phyloP scores from a whole-genome alignment of 2,329 filamentous ascomycete genomes.

The Ophiostoma sp. region DNA sequence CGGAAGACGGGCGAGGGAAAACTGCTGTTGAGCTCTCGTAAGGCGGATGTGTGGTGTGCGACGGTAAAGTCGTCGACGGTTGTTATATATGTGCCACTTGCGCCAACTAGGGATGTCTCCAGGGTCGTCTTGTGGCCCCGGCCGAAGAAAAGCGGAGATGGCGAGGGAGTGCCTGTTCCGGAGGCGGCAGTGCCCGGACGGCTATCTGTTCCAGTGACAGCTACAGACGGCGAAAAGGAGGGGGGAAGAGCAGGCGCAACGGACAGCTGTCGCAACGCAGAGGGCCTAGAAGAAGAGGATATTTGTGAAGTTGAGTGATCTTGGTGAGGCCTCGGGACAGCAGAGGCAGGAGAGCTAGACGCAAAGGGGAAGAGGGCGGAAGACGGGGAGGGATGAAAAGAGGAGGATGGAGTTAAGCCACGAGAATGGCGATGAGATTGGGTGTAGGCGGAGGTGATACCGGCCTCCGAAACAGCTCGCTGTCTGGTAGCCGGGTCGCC shows the following conservation, averaged over 20 bases:
- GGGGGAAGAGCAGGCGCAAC: not conserved
- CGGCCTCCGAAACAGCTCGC: conserved; percentile 21
- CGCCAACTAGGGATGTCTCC: conserved; percentile 46
- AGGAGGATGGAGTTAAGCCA: not conserved
- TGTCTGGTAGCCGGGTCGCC: conserved; percentile 17
- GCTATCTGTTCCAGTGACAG: not conserved
- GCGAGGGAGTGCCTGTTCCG: conserved; percentile 32
- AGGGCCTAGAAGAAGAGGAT: no score
- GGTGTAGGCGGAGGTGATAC: conserved; percentile 16
- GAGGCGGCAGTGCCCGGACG: not conserved
- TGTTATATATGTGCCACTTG: conserved; percentile 48
- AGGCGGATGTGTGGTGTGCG: conserved; percentile 52
- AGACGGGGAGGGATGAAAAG: not conserved
- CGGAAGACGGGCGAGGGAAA: conserved; percentile 45
- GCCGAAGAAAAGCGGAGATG: conserved; percentile 46
- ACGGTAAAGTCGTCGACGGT: conserved; percentile 52
- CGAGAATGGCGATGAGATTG: not conserved
- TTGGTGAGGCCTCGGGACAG: no score
- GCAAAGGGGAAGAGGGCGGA: not conserved
- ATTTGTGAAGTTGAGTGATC: no score
- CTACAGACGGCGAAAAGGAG: conserved; percentile 1
- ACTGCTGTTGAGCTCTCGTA: conserved; percentile 54
- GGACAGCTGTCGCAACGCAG: no score
- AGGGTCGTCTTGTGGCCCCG: conserved; percentile 39
- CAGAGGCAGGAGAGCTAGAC: no score